These are phyloP conservation scores for Cytospora piceae DNA, from an alignment of 2,329 filamentous ascomycete genomes.

Conservation along the genomic window DNA sequence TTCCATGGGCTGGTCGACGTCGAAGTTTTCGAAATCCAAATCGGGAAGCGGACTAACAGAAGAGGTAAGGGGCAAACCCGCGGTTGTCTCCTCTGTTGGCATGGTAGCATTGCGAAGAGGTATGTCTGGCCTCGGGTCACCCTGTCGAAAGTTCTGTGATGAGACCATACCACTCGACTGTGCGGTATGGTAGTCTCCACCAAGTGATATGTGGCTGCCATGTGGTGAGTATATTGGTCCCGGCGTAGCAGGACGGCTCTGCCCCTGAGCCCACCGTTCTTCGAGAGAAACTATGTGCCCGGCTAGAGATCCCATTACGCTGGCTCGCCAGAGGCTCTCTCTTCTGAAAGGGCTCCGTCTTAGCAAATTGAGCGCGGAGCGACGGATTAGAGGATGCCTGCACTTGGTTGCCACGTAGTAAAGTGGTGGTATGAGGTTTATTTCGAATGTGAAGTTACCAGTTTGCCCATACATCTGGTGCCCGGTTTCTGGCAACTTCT, in stretches of 20 bases:
- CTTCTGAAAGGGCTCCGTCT: constrained; percentile 35
- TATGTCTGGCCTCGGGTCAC: not conserved
- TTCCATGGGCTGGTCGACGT: constrained; percentile 9
- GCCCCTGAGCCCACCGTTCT: constrained; percentile 34
- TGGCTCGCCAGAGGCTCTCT: constrained; percentile 45
- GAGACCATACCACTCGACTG: constrained; percentile 4
- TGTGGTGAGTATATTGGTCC: constrained; percentile 12
- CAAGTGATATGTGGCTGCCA: not conserved
- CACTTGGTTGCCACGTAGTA: constrained; percentile 45
- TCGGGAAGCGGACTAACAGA: constrained; percentile 4
- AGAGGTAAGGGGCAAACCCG: not conserved
- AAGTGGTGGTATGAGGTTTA: constrained; percentile 43
- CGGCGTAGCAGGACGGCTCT: constrained; percentile 3
- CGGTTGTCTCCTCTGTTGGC: not conserved
- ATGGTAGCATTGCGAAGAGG: not conserved
- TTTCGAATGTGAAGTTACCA: constrained; percentile 44
- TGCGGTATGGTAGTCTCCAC: not conserved
- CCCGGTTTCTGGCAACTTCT: constrained; percentile 20
- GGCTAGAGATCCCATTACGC: constrained; percentile 38
- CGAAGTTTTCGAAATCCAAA: constrained; percentile 12
- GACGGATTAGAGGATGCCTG: constrained; percentile 44
- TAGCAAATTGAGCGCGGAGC: constrained; percentile 43
- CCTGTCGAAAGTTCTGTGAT: not conserved
- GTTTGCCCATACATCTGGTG: constrained; percentile 10
- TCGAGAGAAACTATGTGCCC: constrained; percentile 43